phyloP scores from a whole-genome alignment of 2,329 filamentous ascomycete genomes.

The Diaporthe sp. region DNA sequence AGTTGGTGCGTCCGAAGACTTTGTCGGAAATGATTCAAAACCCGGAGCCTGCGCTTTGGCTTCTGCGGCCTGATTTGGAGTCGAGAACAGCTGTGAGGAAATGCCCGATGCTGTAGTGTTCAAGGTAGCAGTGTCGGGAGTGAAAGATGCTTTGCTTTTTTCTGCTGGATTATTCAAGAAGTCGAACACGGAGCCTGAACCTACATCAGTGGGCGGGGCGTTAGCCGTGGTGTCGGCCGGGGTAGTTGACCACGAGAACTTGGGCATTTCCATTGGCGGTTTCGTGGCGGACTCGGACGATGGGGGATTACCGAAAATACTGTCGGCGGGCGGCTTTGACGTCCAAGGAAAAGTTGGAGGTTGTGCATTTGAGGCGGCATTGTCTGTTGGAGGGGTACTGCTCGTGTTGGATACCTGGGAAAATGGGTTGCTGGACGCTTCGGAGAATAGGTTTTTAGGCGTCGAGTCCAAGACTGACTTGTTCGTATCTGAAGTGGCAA shows the following conservation, averaged over 20 bases:
- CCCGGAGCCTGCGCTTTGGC: background rate
- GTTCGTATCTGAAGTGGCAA: background rate
- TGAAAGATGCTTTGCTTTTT: background rate
- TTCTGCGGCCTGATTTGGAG: background rate
- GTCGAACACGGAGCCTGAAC: slow-evolving; percentile 29
- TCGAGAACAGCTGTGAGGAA: background rate
- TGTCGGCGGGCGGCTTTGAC: background rate
- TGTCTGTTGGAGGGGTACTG: background rate
- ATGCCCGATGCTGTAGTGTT: background rate
- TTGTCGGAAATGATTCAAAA: background rate
- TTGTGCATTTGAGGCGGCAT: background rate
- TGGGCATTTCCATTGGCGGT: slow-evolving; percentile 15
- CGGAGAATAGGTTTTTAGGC: slow-evolving; percentile 34
- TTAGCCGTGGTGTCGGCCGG: slow-evolving; percentile 11
- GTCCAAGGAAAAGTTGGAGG: slow-evolving; percentile 1
- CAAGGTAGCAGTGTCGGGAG: background rate
- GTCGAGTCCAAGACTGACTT: slow-evolving; percentile 7
- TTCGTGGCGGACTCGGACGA: background rate
- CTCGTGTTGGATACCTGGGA: slow-evolving; percentile 14
- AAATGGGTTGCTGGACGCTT: background rate
- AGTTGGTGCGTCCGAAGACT: background rate
- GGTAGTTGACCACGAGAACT: slow-evolving; percentile 14
- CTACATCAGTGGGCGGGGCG: background rate
- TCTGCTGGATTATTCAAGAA: slow-evolving; percentile 32
- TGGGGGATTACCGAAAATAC: background rate